Conservation (phyloP, 2,329 filamentous ascomycete genomes). For the Xylariales sp. region DNA sequence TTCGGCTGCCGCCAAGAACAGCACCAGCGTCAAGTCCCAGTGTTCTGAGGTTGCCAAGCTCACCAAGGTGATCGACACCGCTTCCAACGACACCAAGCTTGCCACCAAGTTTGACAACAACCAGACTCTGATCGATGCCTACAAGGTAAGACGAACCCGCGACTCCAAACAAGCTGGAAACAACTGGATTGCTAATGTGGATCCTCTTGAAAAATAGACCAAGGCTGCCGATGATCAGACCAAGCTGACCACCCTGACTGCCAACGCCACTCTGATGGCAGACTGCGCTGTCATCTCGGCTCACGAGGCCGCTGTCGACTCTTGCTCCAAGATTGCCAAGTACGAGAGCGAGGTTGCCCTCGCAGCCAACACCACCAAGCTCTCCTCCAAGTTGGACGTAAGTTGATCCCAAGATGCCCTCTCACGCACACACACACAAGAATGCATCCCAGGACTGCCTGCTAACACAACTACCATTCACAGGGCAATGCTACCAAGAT, state of each 20-base stretch:
- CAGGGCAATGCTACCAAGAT: constrained; percentile 27
- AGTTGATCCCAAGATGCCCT: too few species aligned
- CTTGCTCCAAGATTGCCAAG: constrained; percentile 22
- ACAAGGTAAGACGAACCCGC: too few species aligned
- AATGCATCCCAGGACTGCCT: not conserved
- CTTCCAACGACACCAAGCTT: constrained; percentile 30
- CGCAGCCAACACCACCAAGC: constrained; percentile 24
- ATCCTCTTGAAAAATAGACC: too few species aligned
- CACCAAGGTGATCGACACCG: constrained; percentile 24
- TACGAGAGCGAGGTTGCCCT: constrained; percentile 19
- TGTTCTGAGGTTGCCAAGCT: constrained; percentile 27
- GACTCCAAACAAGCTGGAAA: too few species aligned
- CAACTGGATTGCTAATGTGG: too few species aligned
- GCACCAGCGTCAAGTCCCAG: constrained; percentile 22
- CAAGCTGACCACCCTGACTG: constrained; percentile 23
- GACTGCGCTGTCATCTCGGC: constrained; percentile 27
- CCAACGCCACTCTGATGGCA: constrained; percentile 30
- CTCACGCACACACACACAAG: too few species aligned
- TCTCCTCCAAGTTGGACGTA: constrained; percentile 26
- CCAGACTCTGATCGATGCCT: constrained; percentile 27
- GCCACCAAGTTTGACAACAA: constrained; percentile 27
- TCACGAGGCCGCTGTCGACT: constrained; percentile 19
- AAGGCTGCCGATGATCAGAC: constrained; percentile 25
- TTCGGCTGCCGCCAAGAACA: constrained; percentile 13
- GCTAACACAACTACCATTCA: not conserved